Base-by-base conservation (phyloP, 352 stramenopile species). In the Phytophthora tubulina region DNA sequence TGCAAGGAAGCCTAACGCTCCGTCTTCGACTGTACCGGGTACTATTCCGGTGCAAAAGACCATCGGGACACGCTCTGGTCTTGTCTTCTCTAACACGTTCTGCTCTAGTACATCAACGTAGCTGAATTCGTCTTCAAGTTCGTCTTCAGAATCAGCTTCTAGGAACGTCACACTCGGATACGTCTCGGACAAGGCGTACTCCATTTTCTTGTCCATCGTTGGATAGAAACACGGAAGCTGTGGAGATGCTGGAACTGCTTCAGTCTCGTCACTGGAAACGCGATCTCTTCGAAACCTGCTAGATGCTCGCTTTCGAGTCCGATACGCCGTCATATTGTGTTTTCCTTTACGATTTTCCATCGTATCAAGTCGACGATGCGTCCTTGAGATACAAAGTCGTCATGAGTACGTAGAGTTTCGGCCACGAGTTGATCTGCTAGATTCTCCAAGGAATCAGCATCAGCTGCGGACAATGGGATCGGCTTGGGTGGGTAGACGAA, bases 341-440 rank as follows among this genome's bases (percentile, higher is more conserved):
- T 80, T 30, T 73, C 63, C 48, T 79, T 78, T 2, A 86, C 51
- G 42, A 79, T 57, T 61, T 89, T 88, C 84, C 84, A 91, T 54
- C 78, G 69, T 3, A 61, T 60, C 17, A 49, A 44, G 48, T 80
- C 54, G 10, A 90, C 72, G 41, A 69, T 46, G 5, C 79, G 76
- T 13, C 65, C 58, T 51, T 75, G 60, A 14, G 72, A 59, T 31
- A 88, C 63, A 49, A 83, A 89, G 27, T 70, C 72, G 27, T 85
- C 81, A 41, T 86, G 81, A n/a, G 76, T 70, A 0, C 75, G 75
- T 39, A 89, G 63, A 17, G 81, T 84, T 58, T 86, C 83, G 11
- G 76, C 79, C 39, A 89, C 76, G 63, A 91, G 79, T 30, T 80
- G 73, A 45, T 88, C 79, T 27, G 81, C 76, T 54, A 85, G 45